A percentile compares a stretch with the other conserved stretches of the same genome.
Conservation (phyloP, 2,329 filamentous ascomycete species). For the Cadophora luteo-olivacea region DNA sequence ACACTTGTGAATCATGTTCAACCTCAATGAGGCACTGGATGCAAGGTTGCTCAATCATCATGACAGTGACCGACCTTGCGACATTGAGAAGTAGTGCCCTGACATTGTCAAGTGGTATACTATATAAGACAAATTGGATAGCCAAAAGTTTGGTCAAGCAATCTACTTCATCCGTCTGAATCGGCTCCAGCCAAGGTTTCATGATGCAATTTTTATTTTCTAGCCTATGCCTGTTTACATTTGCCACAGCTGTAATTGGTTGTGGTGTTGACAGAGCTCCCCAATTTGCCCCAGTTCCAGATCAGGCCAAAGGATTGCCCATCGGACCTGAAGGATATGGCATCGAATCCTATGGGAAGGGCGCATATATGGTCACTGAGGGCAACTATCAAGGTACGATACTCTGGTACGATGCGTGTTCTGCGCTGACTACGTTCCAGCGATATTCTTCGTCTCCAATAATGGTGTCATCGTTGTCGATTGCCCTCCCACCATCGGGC, state of each 20-base stretch:
- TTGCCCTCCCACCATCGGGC: slow-evolving; percentile 39
- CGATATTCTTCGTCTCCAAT: slow-evolving; percentile 38
- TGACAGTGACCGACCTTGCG: neutral
- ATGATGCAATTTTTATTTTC: neutral
- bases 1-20: neutral
- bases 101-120: neutral
- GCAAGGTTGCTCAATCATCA: slow-evolving; percentile 1
- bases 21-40: neutral
- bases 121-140: neutral
- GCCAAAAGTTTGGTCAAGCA: neutral
- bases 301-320: slow-evolving; percentile 14
- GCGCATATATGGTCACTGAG: slow-evolving; percentile 41
- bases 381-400: slow-evolving; percentile 34
- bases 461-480: slow-evolving; percentile 42
- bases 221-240: neutral
- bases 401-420: no score
- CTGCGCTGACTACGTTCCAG: no score
- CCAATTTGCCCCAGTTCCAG: slow-evolving; percentile 25
- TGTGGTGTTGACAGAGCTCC: slow-evolving; percentile 21
- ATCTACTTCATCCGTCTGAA: neutral
- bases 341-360: slow-evolving; percentile 35
- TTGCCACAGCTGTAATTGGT: neutral
- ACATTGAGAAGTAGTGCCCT: neutral
- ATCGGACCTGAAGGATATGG: slow-evolving; percentile 27
- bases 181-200: neutral